Evolutionary conservation across 176 grass and related monocot genomes (phyloP).

Genomic region (Zoysia pacifica): DNA sequence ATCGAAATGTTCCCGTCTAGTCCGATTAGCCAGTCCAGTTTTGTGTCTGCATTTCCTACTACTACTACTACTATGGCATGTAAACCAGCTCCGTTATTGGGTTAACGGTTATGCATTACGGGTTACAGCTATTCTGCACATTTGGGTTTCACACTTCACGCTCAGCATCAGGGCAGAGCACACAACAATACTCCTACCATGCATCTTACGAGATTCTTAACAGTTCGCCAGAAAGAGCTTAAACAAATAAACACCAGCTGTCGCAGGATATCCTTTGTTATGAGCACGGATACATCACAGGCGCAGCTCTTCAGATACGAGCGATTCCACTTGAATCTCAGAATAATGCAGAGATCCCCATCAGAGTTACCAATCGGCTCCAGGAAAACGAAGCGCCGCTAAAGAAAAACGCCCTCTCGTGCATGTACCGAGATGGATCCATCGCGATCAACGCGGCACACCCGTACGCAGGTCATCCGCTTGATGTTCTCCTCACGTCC

Average conservation of each 20-base stretch:
- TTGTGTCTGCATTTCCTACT: neutral
- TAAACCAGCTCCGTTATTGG: neutral
- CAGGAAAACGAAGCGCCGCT: conserved; percentile 29
- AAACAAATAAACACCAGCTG: neutral
- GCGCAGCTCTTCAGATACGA: neutral
- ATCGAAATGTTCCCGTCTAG: neutral
- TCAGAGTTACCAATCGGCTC: conserved; percentile 22
- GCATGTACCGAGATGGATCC: neutral
- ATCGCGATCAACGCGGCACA: conserved; percentile 13
- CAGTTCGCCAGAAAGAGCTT: neutral
- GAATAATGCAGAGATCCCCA: conserved; percentile 32
- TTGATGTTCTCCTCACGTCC: conserved; percentile 1
- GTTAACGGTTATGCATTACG: neutral
- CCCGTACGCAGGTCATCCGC: neutral
- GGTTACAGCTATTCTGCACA: neutral
- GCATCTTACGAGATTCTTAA: neutral
- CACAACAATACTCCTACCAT: neutral
- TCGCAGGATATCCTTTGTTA: conserved; percentile 37
- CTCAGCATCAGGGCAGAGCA: conserved; percentile 8
- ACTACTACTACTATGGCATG: neutral
- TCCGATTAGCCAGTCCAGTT: neutral
- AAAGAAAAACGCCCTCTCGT: conserved; percentile 25
- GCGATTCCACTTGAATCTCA: conserved; percentile 30
- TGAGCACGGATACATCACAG: conserved; percentile 19
- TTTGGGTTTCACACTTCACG: neutral